Evolutionary conservation across 345 rosid species (phyloP).

Genomic region (Rhodomyrtus tomentosa): DNA sequence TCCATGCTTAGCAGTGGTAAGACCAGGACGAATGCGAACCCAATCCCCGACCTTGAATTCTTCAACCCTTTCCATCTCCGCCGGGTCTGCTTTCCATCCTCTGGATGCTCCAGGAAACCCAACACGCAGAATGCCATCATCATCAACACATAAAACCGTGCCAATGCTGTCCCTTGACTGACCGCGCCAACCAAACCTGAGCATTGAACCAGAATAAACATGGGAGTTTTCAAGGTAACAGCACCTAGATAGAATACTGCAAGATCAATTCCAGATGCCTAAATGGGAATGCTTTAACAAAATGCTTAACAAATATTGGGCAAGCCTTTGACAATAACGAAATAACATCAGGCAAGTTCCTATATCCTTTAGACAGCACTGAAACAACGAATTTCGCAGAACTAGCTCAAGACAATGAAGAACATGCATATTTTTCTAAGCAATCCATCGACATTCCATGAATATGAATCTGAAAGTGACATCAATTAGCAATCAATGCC

Average conservation of each 20-base stretch:
- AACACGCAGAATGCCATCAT: conserved; percentile 97
- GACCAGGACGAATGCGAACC: conserved; percentile 95
- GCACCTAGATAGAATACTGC: neutral
- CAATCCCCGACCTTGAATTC: conserved; percentile 99
- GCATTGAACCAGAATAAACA: conserved; percentile 6
- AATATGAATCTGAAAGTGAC: neutral
- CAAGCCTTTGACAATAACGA: neutral
- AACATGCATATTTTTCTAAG: neutral
- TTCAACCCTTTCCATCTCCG: conserved; percentile 99
- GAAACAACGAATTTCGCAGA: neutral
- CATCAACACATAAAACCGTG: conserved; percentile 94
- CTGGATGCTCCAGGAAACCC: conserved; percentile 99
- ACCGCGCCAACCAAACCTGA: conserved; percentile 92
- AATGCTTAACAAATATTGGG: neutral
- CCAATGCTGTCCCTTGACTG: conserved; percentile 89
- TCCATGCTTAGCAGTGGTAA: conserved; percentile 88
- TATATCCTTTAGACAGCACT: neutral
- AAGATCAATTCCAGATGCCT: neutral
- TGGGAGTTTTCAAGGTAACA: neutral
- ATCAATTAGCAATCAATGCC: neutral
- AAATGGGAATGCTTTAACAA: neutral
- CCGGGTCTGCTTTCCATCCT: conserved; percentile 99
- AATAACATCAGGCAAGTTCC: neutral
- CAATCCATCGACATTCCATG: neutral
- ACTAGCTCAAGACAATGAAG: neutral